Evolutionary conservation across 352 stramenopile species (phyloP).

Genomic region (Pilasporangium apinafurcum): DNA sequence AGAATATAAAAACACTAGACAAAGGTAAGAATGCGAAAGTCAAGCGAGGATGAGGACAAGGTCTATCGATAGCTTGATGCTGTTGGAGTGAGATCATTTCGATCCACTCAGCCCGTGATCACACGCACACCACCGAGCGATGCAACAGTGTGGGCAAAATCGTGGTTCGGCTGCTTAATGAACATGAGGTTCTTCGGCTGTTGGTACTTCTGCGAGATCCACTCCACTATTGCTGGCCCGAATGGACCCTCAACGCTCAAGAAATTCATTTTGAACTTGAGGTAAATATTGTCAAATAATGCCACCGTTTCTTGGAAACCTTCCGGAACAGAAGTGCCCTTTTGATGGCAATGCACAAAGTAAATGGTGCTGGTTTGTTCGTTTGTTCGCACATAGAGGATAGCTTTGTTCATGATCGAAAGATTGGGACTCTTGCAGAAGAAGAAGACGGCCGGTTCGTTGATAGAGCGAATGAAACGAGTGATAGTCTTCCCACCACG

Average conservation of each 20-base stretch:
- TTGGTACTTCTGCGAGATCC: constrained; percentile 82
- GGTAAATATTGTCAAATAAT: constrained; percentile 93
- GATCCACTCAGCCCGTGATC: constrained; percentile 80
- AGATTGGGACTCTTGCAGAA: constrained; percentile 92
- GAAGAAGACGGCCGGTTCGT: constrained; percentile 90
- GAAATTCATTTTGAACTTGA: constrained; percentile 93
- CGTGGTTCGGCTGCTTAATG: constrained; percentile 93
- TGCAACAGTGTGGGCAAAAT: constrained; percentile 91
- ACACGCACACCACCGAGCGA: constrained; percentile 90
- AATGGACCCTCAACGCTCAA: constrained; percentile 84
- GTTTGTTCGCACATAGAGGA: constrained; percentile 94
- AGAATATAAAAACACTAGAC: no score
- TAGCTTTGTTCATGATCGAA: constrained; percentile 93
- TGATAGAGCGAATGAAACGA: constrained; percentile 78
- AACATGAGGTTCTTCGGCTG: constrained; percentile 96
- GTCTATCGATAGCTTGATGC: no score
- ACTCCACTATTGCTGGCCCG: constrained; percentile 89
- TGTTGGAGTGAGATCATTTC: no score
- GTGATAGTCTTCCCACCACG: constrained; percentile 83
- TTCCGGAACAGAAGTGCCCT: constrained; percentile 43
- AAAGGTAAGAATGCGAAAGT: no score
- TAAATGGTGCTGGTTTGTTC: constrained; percentile 89
- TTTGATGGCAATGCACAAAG: constrained; percentile 87
- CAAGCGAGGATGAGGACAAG: no score
- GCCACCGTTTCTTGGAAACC: constrained; percentile 84